Conservation (phyloP, 371 early-diverging fungal genomes). For the Circinella umbellata region DNA sequence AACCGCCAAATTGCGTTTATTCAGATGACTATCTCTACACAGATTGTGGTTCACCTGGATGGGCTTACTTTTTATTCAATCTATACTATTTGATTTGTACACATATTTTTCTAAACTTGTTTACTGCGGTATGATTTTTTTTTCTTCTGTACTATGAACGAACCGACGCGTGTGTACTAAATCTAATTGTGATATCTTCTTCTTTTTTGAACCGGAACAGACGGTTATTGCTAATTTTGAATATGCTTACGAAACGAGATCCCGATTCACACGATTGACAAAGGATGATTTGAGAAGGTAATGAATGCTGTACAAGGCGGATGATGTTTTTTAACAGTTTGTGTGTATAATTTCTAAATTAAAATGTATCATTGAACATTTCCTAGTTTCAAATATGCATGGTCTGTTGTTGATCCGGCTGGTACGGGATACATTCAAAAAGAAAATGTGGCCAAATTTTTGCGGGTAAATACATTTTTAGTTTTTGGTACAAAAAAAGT, state of each 20-base stretch:
- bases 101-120: slow-evolving; percentile 64
- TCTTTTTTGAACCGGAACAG: slow-evolving; percentile 15
- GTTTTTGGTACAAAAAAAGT: too few species aligned
- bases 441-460: slow-evolving; percentile 49
- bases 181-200: too few species aligned
- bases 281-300: slow-evolving; percentile 61
- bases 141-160: background rate
- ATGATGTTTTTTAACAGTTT: background rate
- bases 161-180: too few species aligned
- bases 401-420: slow-evolving; percentile 60
- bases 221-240: slow-evolving; percentile 66
- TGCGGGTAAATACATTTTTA: slow-evolving; percentile 24
- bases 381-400: slow-evolving; percentile 56
- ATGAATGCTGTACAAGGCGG: slow-evolving; percentile 1
- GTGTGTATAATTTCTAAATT: background rate
- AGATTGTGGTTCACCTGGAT: slow-evolving; percentile 59
- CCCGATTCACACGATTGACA: slow-evolving; percentile 57
- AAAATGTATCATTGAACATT: background rate
- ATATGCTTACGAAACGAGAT: slow-evolving; percentile 60
- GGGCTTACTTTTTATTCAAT: slow-evolving; percentile 61
- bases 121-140: slow-evolving; percentile 58
- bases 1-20: slow-evolving; percentile 51
- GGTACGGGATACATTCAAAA: slow-evolving; percentile 61
- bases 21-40: slow-evolving; percentile 51
- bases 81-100: slow-evolving; percentile 63